These are phyloP conservation scores for Tieghemiomyces parasiticus DNA, from an alignment of 192 early-diverging fungal species.

Conservation along the genomic window DNA sequence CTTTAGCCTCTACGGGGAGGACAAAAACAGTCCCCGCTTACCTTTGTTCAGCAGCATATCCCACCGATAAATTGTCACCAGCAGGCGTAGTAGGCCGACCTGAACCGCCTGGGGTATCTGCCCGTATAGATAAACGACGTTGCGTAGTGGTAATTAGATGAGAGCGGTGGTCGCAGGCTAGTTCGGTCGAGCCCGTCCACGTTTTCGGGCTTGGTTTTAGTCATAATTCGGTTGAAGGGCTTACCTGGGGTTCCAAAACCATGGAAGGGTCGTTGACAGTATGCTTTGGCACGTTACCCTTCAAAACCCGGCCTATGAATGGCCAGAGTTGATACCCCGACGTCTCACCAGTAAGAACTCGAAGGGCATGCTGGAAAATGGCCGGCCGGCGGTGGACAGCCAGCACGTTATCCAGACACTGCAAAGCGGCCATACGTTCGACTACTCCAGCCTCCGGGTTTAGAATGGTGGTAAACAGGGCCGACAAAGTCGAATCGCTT, in stretches of 20 bases:
- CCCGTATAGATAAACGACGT: no score
- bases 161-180: no score
- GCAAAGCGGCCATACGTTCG: no score
- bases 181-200: no score
- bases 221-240: no score
- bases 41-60: neutral
- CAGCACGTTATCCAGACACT: neutral
- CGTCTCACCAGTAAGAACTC: neutral
- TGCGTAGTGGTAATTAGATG: no score
- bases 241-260: neutral
- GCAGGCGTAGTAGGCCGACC: no score
- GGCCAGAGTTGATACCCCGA: neutral
- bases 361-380: neutral
- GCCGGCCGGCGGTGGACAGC: neutral
- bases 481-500: constrained; percentile 4
- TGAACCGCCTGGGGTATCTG: no score
- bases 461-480: neutral
- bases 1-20: neutral
- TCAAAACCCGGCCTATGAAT: neutral
- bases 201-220: no score
- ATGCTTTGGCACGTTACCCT: neutral
- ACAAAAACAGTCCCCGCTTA: neutral
- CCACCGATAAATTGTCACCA: no score
- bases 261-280: neutral
- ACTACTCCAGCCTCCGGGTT: neutral